A percentile compares a stretch with the other conserved stretches of the same genome.
Conservation (phyloP, 164 flowering plant genomes). For the Macadamia integrifolia region DNA sequence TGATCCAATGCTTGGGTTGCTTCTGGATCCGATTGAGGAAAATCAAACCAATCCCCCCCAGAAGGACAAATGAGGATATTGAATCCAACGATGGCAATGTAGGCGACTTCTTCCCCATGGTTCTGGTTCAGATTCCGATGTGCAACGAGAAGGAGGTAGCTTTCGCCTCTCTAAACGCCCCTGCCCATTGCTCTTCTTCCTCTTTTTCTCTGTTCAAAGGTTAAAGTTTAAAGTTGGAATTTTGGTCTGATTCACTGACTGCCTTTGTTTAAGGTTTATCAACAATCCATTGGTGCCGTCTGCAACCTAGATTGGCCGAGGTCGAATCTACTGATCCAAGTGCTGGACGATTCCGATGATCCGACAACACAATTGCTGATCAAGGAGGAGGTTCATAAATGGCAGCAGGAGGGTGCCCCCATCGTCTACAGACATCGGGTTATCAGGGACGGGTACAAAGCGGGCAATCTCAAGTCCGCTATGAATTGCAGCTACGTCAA, state of each 20-base stretch:
- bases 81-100: constrained; percentile 53
- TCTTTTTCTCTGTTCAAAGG: not conserved
- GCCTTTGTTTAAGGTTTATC: constrained; percentile 69
- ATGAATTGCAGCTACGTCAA: constrained; percentile 92
- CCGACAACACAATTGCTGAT: constrained; percentile 68
- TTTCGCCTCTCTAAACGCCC: no score
- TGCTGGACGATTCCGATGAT: constrained; percentile 92
- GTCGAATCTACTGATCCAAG: constrained; percentile 65
- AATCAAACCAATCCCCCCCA: constrained; percentile 60
- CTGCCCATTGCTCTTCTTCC: not conserved
- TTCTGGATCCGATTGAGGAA: constrained; percentile 82
- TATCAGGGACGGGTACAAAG: constrained; percentile 89
- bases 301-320: constrained; percentile 96
- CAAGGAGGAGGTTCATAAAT: constrained; percentile 82
- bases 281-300: constrained; percentile 90
- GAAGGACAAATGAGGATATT: constrained; percentile 38
- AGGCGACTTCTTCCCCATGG: constrained; percentile 70
- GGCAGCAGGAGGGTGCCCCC: constrained; percentile 79
- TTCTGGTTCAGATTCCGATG: constrained; percentile 98
- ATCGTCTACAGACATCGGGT: constrained; percentile 83
- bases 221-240: not conserved
- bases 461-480: constrained; percentile 96
- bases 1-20: constrained; percentile 79
- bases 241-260: constrained; percentile 1
- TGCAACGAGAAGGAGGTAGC: constrained; percentile 96